phyloP scores from a whole-genome alignment of 2,329 filamentous ascomycete genomes.

The Phoma sp. region DNA sequence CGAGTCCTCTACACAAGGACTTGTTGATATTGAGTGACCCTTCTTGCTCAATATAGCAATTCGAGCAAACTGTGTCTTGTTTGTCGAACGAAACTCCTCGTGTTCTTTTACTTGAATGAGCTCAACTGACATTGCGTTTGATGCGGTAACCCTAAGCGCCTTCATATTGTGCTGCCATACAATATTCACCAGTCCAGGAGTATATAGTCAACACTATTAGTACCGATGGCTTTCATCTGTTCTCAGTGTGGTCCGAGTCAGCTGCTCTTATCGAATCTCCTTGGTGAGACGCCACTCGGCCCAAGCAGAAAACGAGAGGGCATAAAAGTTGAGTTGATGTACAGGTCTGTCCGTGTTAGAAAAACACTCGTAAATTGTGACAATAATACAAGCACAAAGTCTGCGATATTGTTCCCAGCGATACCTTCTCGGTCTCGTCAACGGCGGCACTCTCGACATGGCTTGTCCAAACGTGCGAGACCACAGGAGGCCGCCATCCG shows the following conservation, averaged over 20 bases:
- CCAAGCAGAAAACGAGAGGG: slow-evolving; percentile 1
- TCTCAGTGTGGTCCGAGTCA: background rate
- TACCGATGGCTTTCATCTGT: background rate
- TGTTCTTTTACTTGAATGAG: no score
- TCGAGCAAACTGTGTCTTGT: no score
- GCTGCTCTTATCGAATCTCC: background rate
- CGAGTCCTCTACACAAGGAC: no score
- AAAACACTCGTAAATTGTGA: background rate
- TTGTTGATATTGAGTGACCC: no score
- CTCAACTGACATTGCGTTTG: no score
- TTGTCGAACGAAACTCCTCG: no score
- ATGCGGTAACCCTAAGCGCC: no score
- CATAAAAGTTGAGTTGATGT: background rate
- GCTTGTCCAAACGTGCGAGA: background rate
- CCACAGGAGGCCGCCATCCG: background rate
- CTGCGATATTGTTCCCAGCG: background rate
- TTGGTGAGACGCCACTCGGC: background rate
- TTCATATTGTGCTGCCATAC: no score
- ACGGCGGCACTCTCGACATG: background rate
- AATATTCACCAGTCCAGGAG: no score
- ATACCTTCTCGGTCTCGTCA: background rate
- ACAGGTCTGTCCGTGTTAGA: background rate
- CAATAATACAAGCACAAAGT: background rate
- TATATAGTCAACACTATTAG: no score
- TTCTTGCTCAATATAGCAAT: no score